Percentiles rank a stretch among this genome's conserved stretches.
Evolutionary conservation across 179 eudicot species (phyloP).

Genomic region (Nepenthes alata): DNA sequence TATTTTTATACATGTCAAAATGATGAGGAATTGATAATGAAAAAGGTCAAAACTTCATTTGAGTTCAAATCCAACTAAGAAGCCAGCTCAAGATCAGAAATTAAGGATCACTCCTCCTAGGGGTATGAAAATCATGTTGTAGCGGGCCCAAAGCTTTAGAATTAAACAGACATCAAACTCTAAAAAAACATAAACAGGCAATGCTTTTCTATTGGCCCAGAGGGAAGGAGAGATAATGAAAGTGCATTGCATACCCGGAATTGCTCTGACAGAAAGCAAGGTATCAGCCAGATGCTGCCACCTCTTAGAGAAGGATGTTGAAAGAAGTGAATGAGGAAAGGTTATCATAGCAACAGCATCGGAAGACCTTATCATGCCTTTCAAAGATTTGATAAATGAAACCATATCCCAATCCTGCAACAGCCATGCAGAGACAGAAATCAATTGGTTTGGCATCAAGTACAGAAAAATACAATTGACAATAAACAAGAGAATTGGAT

Average conservation of each 20-base stretch:
- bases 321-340: slow-evolving; percentile 64
- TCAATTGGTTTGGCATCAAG: not conserved
- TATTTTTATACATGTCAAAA: too few species aligned
- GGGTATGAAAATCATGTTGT: too few species aligned
- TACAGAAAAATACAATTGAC: not conserved
- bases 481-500: not conserved
- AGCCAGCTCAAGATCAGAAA: too few species aligned
- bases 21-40: too few species aligned
- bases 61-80: too few species aligned
- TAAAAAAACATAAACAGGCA: not conserved
- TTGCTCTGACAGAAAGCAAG: slow-evolving; percentile 73
- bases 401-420: slow-evolving; percentile 88
- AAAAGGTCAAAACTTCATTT: too few species aligned
- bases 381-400: slow-evolving; percentile 71
- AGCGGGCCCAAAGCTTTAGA: too few species aligned
- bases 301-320: slow-evolving; percentile 64
- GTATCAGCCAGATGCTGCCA: slow-evolving; percentile 96
- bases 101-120: too few species aligned
- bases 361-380: slow-evolving; percentile 51
- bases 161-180: not conserved
- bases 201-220: not conserved
- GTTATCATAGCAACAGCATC: slow-evolving; percentile 72
- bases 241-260: slow-evolving; percentile 42
- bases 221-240: not conserved
- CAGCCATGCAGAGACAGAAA: not conserved